Evolutionary conservation across 768 basidiomycete species (phyloP).

Genomic region (Austroboletus eburneus): DNA sequence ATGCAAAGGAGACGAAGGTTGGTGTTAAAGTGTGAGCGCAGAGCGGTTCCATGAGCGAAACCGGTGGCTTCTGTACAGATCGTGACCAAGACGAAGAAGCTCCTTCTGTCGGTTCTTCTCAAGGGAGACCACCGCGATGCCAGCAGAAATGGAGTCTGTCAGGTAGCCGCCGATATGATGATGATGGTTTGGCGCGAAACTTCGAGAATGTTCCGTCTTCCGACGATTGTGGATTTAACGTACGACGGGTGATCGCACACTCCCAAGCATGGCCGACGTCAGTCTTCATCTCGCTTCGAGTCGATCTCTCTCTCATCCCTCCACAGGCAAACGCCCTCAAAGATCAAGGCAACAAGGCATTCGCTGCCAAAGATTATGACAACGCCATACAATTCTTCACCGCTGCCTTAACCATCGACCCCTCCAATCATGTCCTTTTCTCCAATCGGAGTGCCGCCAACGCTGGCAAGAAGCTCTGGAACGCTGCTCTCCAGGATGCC

Average conservation of each 20-base stretch:
- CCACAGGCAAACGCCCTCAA: slow-evolving; percentile 62
- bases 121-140: slow-evolving; percentile 20
- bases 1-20: slow-evolving; percentile 29
- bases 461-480: slow-evolving; percentile 78
- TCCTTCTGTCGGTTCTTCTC: slow-evolving; percentile 14
- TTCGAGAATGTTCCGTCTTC: slow-evolving; percentile 31
- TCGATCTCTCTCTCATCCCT: slow-evolving; percentile 17
- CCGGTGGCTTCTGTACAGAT: slow-evolving; percentile 30
- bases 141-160: slow-evolving; percentile 23
- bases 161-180: slow-evolving; percentile 20
- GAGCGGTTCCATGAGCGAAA: slow-evolving; percentile 23
- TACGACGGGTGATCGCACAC: too few relatives aligned
- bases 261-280: slow-evolving; percentile 33
- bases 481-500: slow-evolving; percentile 78
- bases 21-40: slow-evolving; percentile 28
- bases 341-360: slow-evolving; percentile 93
- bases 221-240: too few relatives aligned
- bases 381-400: slow-evolving; percentile 80
- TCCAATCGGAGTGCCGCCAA: slow-evolving; percentile 92
- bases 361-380: slow-evolving; percentile 89
- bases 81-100: slow-evolving; percentile 19
- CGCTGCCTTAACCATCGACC: slow-evolving; percentile 79
- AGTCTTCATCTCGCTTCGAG: slow-evolving; percentile 8
- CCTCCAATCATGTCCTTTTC: slow-evolving; percentile 82
- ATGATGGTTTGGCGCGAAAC: slow-evolving; percentile 15